These are phyloP conservation scores for Wickerhamiella nectarea DNA, from an alignment of 805 yeast genomes.

Conservation along the genomic window DNA sequence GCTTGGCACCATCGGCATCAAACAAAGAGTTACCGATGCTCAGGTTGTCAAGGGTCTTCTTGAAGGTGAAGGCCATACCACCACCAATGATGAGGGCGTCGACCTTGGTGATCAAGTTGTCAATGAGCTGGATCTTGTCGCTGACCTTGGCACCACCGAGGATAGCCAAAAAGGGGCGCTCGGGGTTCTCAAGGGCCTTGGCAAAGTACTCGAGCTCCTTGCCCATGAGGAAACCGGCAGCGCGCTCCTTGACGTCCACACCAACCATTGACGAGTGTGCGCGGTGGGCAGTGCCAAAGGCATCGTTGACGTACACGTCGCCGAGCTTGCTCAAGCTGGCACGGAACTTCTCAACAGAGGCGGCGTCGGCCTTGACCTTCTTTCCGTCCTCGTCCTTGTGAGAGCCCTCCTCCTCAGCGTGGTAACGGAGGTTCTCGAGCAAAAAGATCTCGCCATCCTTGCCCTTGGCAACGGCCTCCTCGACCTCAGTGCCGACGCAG, in stretches of 20 bases:
- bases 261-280: conserved; percentile 99
- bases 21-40: conserved; percentile 83
- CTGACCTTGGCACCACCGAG: conserved; percentile 99
- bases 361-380: conserved; percentile 78
- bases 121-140: conserved; percentile 96
- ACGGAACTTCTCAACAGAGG: conserved; percentile 78
- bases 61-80: conserved; percentile 99
- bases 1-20: conserved; percentile 91
- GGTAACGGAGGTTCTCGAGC: conserved; percentile 96
- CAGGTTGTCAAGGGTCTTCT: conserved; percentile 76
- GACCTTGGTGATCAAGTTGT: conserved; percentile 86
- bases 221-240: conserved; percentile 96
- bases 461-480: conserved; percentile 60
- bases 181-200: conserved; percentile 96
- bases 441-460: conserved; percentile 71
- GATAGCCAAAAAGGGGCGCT: conserved; percentile 95
- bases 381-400: conserved; percentile 82
- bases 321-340: conserved; percentile 79
- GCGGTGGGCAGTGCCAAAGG: conserved; percentile 99
- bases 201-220: conserved; percentile 96
- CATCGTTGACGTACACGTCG: conserved; percentile 94
- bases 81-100: conserved; percentile 92
- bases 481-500: conserved; percentile 87
- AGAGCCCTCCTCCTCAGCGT: conserved; percentile 82
- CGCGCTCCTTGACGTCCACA: conserved; percentile 85